phyloP scores from a whole-genome alignment of 495 filamentous ascomycete genomes.

The Glarea lozoyensis region DNA sequence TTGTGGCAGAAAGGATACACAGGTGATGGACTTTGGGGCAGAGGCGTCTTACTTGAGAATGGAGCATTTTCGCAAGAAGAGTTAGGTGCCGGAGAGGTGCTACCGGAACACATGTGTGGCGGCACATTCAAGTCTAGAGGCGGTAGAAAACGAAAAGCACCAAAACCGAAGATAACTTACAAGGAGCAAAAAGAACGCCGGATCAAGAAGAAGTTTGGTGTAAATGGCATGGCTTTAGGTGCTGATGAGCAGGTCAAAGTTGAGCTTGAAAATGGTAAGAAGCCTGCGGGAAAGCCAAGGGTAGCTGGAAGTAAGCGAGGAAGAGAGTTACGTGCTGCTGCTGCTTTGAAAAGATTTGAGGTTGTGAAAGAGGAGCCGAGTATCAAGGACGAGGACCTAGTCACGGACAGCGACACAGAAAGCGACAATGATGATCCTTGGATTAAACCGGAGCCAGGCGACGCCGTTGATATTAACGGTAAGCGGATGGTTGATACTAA shows the following conservation, averaged over 20 bases:
- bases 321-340: slow-evolving; percentile 65
- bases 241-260: slow-evolving; percentile 52
- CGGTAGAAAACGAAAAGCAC: slow-evolving; percentile 40
- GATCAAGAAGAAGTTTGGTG: slow-evolving; percentile 68
- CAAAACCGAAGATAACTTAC: slow-evolving; percentile 41
- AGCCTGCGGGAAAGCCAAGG: slow-evolving; percentile 43
- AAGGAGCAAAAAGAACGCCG: slow-evolving; percentile 54
- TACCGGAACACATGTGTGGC: slow-evolving; percentile 61
- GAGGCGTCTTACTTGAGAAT: slow-evolving; percentile 48
- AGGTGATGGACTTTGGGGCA: slow-evolving; percentile 71
- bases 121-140: slow-evolving; percentile 52
- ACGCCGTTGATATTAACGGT: slow-evolving; percentile 48
- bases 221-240: slow-evolving; percentile 54
- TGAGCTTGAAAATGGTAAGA: slow-evolving; percentile 56
- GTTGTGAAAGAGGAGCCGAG: slow-evolving; percentile 31
- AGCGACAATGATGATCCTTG: slow-evolving; percentile 13
- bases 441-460: slow-evolving; percentile 23
- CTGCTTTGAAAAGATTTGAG: slow-evolving; percentile 67
- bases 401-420: slow-evolving; percentile 18
- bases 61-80: slow-evolving; percentile 46
- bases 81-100: slow-evolving; percentile 36
- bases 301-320: slow-evolving; percentile 63
- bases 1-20: slow-evolving; percentile 59
- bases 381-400: slow-evolving; percentile 18
- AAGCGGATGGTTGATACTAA: slow-evolving; percentile 48